These are phyloP conservation scores for Pyrus betulifolia DNA, from an alignment of 306 rosid species.

Conservation along the genomic window DNA sequence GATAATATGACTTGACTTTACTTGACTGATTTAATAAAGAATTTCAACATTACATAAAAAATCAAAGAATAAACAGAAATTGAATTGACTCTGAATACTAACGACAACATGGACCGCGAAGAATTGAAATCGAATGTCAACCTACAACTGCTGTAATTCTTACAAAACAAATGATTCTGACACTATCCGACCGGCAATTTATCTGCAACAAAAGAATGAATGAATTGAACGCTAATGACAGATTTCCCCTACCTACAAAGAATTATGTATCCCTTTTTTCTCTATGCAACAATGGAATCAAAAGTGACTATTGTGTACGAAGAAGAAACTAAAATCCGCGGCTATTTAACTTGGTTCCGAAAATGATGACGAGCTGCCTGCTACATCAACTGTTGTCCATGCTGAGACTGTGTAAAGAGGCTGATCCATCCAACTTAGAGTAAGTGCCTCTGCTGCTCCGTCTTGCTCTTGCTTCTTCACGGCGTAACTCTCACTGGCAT, in stretches of 20 bases:
- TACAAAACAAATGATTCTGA: conserved; percentile 35
- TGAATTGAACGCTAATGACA: conserved; percentile 36
- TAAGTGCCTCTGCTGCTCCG: conserved; percentile 41
- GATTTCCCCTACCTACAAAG: conserved; percentile 56
- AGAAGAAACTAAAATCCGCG: conserved; percentile 10
- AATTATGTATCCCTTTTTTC: conserved; percentile 37
- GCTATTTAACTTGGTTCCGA: conserved; percentile 46
- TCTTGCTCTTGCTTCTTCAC: conserved; percentile 47
- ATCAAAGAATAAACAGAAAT: conserved; percentile 41
- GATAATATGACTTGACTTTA: neutral
- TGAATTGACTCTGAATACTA: conserved; percentile 23
- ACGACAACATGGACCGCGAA: conserved; percentile 14
- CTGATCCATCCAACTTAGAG: conserved; percentile 68
- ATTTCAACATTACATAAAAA: conserved; percentile 43
- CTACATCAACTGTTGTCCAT: conserved; percentile 63
- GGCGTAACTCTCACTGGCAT: conserved; percentile 35
- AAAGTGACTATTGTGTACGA: conserved; percentile 11
- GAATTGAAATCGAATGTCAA: conserved; percentile 26
- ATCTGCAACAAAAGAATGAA: conserved; percentile 85
- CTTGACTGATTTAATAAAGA: conserved; percentile 23
- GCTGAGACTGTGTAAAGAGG: conserved; percentile 77
- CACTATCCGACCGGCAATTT: conserved; percentile 19
- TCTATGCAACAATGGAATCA: conserved; percentile 24
- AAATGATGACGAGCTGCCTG: conserved; percentile 60
- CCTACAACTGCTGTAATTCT: conserved; percentile 12